Evolutionary conservation across 1,284 basidiomycete species (phyloP).

Genomic region (Ceratobasidium sp.): DNA sequence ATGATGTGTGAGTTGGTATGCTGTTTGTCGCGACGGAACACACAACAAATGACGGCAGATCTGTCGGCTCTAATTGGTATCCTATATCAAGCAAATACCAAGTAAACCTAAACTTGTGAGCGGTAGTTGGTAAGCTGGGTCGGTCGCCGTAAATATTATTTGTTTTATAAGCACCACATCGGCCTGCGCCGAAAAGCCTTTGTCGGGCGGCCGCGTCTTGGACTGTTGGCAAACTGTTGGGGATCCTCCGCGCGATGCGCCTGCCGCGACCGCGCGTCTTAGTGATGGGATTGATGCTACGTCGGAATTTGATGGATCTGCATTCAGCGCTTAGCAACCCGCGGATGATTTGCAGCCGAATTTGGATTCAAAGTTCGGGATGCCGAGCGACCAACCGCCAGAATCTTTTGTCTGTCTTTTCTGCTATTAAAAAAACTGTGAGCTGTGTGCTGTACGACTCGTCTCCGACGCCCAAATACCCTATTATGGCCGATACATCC

Average conservation of each 20-base stretch:
- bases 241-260: slow-evolving; percentile 12
- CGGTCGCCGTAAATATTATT: too few relatives aligned
- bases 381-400: slow-evolving; percentile 9
- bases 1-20: too few relatives aligned
- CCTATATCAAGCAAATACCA: too few relatives aligned
- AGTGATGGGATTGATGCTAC: too few relatives aligned
- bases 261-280: neutral
- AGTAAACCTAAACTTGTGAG: too few relatives aligned
- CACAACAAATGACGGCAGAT: too few relatives aligned
- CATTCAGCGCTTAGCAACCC: neutral
- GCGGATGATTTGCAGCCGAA: neutral
- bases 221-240: too few relatives aligned
- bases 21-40: too few relatives aligned
- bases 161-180: too few relatives aligned
- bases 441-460: neutral
- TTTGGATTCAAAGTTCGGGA: slow-evolving; percentile 16
- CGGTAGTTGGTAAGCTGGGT: too few relatives aligned
- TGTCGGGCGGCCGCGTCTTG: too few relatives aligned
- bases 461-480: neutral
- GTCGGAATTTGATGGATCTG: neutral
- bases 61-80: too few relatives aligned
- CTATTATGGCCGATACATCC: slow-evolving; percentile 1
- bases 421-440: slow-evolving; percentile 5
- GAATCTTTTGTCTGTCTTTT: neutral
- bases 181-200: neutral